Percentiles rank a stretch among this genome's conserved stretches.
Conservation (phyloP, 2,329 filamentous ascomycete species). For the Colletotrichum siamense region DNA sequence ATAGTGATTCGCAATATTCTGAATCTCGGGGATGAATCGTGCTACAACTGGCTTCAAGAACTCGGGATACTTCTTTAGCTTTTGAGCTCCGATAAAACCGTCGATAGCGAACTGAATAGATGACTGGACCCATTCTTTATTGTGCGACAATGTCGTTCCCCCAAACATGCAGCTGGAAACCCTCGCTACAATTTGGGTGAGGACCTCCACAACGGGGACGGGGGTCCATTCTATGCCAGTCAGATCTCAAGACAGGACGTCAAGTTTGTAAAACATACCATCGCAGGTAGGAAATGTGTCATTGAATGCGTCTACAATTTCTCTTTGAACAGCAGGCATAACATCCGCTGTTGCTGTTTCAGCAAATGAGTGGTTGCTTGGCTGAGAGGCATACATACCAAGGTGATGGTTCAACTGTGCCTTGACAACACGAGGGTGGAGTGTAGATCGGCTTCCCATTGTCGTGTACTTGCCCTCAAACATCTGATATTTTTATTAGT, state of each 20-base stretch:
- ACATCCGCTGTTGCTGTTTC: neutral
- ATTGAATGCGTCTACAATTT: neutral
- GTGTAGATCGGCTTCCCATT: constrained; percentile 30
- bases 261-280: neutral
- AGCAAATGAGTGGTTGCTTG: neutral
- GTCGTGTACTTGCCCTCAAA: constrained; percentile 37
- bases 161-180: constrained; percentile 34
- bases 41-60: constrained; percentile 29
- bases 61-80: constrained; percentile 17
- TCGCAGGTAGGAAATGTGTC: neutral
- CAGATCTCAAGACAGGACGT: neutral
- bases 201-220: constrained; percentile 25
- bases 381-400: neutral
- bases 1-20: constrained; percentile 30
- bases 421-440: constrained; percentile 31
- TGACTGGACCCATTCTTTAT: constrained; percentile 34
- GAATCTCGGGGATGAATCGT: constrained; percentile 29
- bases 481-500: constrained; percentile 19
- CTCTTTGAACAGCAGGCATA: neutral
- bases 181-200: constrained; percentile 32
- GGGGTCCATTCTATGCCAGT: constrained; percentile 26
- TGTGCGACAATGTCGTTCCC: constrained; percentile 25
- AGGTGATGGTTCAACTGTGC: constrained; percentile 27
- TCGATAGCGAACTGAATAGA: constrained; percentile 32
- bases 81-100: constrained; percentile 32